phyloP scores from a whole-genome alignment of 2,329 filamentous ascomycete genomes.

The Aspergillus fumigatus region DNA sequence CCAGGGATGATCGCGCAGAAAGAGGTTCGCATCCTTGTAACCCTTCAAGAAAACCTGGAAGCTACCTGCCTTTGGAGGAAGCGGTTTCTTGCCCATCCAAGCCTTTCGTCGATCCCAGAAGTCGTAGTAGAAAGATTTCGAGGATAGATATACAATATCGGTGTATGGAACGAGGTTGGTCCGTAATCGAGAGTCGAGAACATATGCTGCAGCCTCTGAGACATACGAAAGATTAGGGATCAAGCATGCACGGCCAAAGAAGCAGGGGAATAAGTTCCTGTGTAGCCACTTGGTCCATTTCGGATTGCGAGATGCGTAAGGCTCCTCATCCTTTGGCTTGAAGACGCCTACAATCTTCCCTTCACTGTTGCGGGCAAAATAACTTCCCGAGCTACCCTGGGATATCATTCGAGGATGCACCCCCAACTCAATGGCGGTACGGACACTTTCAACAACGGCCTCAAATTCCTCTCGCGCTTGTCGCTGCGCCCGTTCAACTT shows the following conservation, averaged over 20 bases:
- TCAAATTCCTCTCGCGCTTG: slow-evolving; percentile 83
- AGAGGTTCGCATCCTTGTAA: slow-evolving; percentile 94
- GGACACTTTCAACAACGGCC: slow-evolving; percentile 82
- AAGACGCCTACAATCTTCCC: slow-evolving; percentile 97
- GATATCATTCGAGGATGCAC: slow-evolving; percentile 94
- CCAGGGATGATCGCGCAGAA: slow-evolving; percentile 93
- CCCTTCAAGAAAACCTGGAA: slow-evolving; percentile 97
- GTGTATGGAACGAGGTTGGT: slow-evolving; percentile 95
- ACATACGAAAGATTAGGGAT: slow-evolving; percentile 98
- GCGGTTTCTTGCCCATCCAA: slow-evolving; percentile 77
- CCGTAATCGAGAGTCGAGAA: slow-evolving; percentile 81
- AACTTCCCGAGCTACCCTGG: slow-evolving; percentile 95
- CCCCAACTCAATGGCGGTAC: slow-evolving; percentile 80
- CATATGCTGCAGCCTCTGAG: slow-evolving; percentile 94
- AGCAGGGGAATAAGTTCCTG: slow-evolving; percentile 93
- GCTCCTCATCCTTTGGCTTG: slow-evolving; percentile 98
- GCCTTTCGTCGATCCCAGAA: slow-evolving; percentile 92
- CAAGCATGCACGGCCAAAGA: slow-evolving; percentile 88
- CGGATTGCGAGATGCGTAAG: slow-evolving; percentile 91
- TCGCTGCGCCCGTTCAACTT: slow-evolving; percentile 53
- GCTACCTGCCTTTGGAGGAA: slow-evolving; percentile 88
- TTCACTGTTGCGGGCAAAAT: slow-evolving; percentile 87
- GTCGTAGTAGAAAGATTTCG: slow-evolving; percentile 96
- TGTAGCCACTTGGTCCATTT: slow-evolving; percentile 99
- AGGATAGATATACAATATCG: slow-evolving; percentile 88